Percentiles rank a stretch among this genome's conserved stretches.
Evolutionary conservation across 371 early-diverging fungal genomes (phyloP).

Genomic region (Phascolomyces articulosus): DNA sequence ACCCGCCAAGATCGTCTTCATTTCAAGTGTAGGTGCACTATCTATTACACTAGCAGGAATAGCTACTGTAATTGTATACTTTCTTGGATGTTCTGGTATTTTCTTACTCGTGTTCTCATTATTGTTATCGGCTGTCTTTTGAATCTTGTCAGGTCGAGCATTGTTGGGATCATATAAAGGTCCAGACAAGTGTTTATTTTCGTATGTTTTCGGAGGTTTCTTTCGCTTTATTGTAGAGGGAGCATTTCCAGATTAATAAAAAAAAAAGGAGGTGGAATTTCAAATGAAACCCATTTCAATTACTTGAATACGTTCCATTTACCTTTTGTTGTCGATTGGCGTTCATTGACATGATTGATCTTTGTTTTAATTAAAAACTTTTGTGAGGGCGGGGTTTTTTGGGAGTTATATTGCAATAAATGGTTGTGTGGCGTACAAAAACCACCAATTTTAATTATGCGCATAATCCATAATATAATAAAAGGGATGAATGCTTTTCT

Average conservation of each 20-base stretch:
- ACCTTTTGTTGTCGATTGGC: conserved; percentile 6
- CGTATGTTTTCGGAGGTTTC: conserved; percentile 37
- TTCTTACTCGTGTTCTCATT: conserved; percentile 25
- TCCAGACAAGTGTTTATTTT: conserved; percentile 54
- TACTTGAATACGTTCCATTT: too few species aligned
- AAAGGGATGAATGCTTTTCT: too few species aligned
- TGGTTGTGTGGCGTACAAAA: too few species aligned
- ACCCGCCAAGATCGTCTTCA: conserved; percentile 76
- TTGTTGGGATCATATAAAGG: conserved; percentile 44
- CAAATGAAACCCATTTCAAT: too few species aligned
- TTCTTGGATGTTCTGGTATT: conserved; percentile 25
- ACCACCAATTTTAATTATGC: too few species aligned
- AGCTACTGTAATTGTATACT: conserved; percentile 72
- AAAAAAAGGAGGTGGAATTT: too few species aligned
- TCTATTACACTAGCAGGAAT: conserved; percentile 76
- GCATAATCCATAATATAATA: too few species aligned
- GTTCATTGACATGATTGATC: not conserved
- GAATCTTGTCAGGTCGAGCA: conserved; percentile 29
- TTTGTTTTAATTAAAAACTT: not conserved
- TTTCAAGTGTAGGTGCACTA: conserved; percentile 67
- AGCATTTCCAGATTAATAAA: not conserved
- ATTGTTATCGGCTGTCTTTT: conserved; percentile 24
- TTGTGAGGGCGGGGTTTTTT: too few species aligned
- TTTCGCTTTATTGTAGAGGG: conserved; percentile 8
- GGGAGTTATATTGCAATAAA: too few species aligned